A percentile compares a stretch with the other conserved stretches of the same genome.
phyloP scores from a whole-genome alignment of 2,329 filamentous ascomycete genomes.

The Trichoderma lentiforme region DNA sequence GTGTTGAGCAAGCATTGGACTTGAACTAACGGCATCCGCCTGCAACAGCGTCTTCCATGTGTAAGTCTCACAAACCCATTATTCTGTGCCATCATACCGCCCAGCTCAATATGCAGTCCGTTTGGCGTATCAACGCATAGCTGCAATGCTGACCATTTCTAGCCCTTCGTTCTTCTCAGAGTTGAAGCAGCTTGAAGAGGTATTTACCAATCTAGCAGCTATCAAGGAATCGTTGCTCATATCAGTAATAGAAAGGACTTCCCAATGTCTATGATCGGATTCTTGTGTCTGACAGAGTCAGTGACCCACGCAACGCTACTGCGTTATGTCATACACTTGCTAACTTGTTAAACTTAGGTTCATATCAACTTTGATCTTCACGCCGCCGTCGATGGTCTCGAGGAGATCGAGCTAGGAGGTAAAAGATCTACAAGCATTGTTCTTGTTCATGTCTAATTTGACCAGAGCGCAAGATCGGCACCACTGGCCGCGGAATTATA shows the following conservation, averaged over 20 bases:
- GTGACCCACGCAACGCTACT: background rate
- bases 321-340: background rate
- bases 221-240: background rate
- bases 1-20: background rate
- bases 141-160: background rate
- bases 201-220: background rate
- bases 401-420: background rate
- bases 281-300: background rate
- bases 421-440: background rate
- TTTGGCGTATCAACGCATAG: background rate
- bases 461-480: background rate
- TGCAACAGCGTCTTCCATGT: background rate
- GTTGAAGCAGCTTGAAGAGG: background rate
- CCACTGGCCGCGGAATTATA: background rate
- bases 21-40: background rate
- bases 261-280: background rate
- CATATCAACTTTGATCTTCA: background rate
- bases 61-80: background rate
- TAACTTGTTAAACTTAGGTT: background rate
- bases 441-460: background rate
- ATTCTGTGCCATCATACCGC: background rate
- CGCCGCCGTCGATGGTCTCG: background rate
- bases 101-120: background rate
- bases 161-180: background rate
- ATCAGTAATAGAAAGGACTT: background rate